Conservation (phyloP, 2,329 filamentous ascomycete genomes). For the Trichoderma sp. region DNA sequence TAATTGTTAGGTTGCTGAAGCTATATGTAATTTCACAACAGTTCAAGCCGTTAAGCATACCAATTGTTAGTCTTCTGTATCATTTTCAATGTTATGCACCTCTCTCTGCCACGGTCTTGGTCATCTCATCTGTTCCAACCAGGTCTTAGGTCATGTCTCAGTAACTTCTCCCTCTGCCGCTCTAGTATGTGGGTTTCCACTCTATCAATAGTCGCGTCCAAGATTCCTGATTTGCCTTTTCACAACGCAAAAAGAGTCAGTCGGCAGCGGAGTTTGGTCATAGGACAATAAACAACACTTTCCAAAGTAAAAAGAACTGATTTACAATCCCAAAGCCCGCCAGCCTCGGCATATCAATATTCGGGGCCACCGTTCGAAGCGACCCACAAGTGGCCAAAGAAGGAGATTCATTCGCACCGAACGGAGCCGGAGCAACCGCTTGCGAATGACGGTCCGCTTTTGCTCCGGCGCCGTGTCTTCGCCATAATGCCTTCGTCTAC, state of each 20-base stretch:
- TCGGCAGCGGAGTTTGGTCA: background rate
- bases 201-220: background rate
- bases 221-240: background rate
- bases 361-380: background rate
- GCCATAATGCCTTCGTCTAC: background rate
- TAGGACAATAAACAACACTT: background rate
- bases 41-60: background rate
- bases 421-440: background rate
- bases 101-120: background rate
- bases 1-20: background rate
- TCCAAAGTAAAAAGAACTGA: background rate
- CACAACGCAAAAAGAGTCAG: background rate
- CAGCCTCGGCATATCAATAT: background rate
- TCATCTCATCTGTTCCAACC: background rate
- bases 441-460: background rate
- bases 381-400: background rate
- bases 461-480: background rate
- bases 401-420: background rate
- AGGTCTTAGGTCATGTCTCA: background rate
- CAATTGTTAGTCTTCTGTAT: background rate
- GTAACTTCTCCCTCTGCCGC: background rate
- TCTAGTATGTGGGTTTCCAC: background rate
- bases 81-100: background rate
- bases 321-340: background rate
- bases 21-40: background rate